Evolutionary conservation across 495 filamentous ascomycete genomes (phyloP), one percentile per base, ranked within the genome.

Genomic region (Umbilicaria muhlenbergii): DNA sequence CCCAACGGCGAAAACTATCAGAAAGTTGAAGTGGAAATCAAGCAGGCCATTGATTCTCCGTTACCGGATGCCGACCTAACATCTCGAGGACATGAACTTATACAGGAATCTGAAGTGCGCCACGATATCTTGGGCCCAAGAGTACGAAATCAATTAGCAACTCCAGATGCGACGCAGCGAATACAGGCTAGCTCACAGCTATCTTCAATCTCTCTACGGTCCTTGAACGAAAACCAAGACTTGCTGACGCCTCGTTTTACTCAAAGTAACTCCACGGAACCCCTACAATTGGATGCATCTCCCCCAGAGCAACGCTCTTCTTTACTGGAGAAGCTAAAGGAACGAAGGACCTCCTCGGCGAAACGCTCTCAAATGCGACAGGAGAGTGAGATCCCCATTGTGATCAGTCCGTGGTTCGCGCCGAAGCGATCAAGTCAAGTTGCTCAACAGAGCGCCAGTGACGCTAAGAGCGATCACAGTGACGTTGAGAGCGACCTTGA

Each of bases 341-440:
- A 28, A 34, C 32, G 43, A 38, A 45, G 43, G 37, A 45, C 33
- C 36, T 10, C 24, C 18, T 48, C 28, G 46, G 32, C 35, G 32
- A 18, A 11, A 36, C 43, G 40, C 34, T 41, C 13, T 17, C 31
- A 32, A 42, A 12, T 38, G 11, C 40, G 39, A 0, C 16, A 11
- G 3, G 34, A 32, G 10, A 32, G 28, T 34, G 33, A 49, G 36
- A 32, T 38, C 44, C 32, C 45, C 1, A 45, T 21, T 35, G 32
- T 41, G 18, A 24, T 44, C 0, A 53, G 48, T 44, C 45, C 47
- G 17, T 56, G 47, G 47, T 56, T 56, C 18, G 48, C 47, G 17
- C 50, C 50, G 1, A 47, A 34, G 31, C 46, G 40, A 32, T 43
- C 39, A 5, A 50, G 47, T 31, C 47, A 51, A 11, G 18, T 48